Base-by-base conservation (phyloP, 148 eudicot genomes). In the Nepenthes mirabilis region DNA sequence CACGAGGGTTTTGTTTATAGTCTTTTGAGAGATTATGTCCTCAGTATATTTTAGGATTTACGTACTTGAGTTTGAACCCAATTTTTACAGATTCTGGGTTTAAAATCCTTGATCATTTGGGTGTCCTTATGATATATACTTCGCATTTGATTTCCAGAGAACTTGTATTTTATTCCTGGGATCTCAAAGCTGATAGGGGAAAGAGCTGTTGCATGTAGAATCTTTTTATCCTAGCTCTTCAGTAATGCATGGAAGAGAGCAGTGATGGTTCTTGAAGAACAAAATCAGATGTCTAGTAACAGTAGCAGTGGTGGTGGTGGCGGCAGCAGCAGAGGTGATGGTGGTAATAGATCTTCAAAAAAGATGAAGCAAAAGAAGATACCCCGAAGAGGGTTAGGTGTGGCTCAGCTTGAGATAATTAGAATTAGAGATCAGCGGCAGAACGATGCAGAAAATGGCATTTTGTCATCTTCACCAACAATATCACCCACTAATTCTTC, bases 371-470 rank as follows among this genome's bases (percentile, higher is more conserved):
- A 71, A 59, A 85, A 79, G 43, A 91, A 79, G 56, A 78, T 86
- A 9, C 93, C 96, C 14, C 96, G 86, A 66, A 88, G 98, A 70
- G 98, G 98, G 36, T 64, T 91, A 62, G 98, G 98, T 62, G 96
- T 91, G 55, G 96, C 98, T 36, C 94, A 91, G 61, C 90, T 91
- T 51, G 96, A 91, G 69, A 85, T 69, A 71, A 80, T 91, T 63
- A 85, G 88, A 55, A 59, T 82, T 13, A 90, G 83, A 71, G 96
- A 88, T 52, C 82, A 76, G 43, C 79, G 75, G 45, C 79, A 77
- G 53, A 76, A 73, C 43, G 76, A 72, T 48, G 55, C 47, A 34
- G 57, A 52, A n/a, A 66, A 58, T 14, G n/a, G 62, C 35, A 63
- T 63, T 12, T 12, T 55, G 57, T 52, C 81, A 47, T 59, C 69